A percentile compares a stretch with the other conserved stretches of the same genome.
Evolutionary conservation across 805 yeast genomes (phyloP).

Genomic region (Sugiyamaella mastotermitis): DNA sequence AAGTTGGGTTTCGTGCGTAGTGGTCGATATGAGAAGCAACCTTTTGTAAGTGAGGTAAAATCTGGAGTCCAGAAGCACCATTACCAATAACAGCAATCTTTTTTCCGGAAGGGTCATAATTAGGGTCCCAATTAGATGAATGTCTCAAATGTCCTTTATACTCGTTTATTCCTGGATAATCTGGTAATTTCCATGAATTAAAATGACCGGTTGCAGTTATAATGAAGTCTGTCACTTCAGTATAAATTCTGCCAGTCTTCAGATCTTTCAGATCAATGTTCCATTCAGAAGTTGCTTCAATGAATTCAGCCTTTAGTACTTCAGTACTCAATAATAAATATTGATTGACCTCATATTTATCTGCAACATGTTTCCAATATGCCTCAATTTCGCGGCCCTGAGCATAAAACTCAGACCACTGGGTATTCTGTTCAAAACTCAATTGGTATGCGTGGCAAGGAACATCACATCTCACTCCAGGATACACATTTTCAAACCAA

Average conservation of each 20-base stretch:
- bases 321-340: conserved; percentile 17
- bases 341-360: conserved; percentile 21
- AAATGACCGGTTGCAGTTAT: conserved; percentile 26
- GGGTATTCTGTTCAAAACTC: conserved; percentile 25
- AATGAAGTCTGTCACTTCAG: conserved; percentile 21
- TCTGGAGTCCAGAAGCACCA: conserved; percentile 14
- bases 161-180: conserved; percentile 23
- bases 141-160: conserved; percentile 29
- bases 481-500: conserved; percentile 20
- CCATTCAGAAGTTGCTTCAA: conserved; percentile 11
- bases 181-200: conserved; percentile 26
- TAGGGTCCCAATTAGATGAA: conserved; percentile 30
- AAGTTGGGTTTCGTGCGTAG: conserved; percentile 17
- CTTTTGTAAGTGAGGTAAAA: conserved; percentile 8
- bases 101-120: conserved; percentile 19
- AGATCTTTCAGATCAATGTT: conserved; percentile 2
- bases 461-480: conserved; percentile 25
- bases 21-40: conserved; percentile 8
- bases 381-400: conserved; percentile 21
- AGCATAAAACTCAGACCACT: conserved; percentile 25
- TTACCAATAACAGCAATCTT: conserved; percentile 19
- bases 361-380: conserved; percentile 22
- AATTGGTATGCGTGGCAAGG: conserved; percentile 27
- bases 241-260: conserved; percentile 12
- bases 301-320: conserved; percentile 20